Percentiles rank a stretch among this genome's conserved stretches.
Conservation (phyloP, 352 stramenopile species). For the Phytophthora melonis region DNA sequence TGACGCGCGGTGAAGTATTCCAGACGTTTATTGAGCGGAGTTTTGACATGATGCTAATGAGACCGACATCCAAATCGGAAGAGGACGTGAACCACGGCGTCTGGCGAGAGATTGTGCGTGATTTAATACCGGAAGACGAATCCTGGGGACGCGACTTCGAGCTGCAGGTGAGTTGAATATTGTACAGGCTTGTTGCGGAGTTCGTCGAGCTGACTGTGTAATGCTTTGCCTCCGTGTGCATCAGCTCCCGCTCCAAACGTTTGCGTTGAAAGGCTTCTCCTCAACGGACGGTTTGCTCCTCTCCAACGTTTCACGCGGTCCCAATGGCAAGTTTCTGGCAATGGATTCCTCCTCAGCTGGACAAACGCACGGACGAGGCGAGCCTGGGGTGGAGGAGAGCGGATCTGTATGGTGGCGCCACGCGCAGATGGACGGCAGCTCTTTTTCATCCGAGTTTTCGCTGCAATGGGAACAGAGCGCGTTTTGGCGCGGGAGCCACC, state of each 20-base stretch:
- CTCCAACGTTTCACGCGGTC: slow-evolving; percentile 32
- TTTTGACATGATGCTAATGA: slow-evolving; percentile 59
- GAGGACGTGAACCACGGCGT: slow-evolving; percentile 73
- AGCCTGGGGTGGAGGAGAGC: slow-evolving; percentile 26
- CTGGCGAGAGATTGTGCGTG: slow-evolving; percentile 62
- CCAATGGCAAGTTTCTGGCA: slow-evolving; percentile 44
- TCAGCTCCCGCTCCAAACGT: slow-evolving; percentile 69
- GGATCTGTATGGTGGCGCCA: slow-evolving; percentile 63
- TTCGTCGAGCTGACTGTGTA: neutral
- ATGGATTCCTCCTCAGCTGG: slow-evolving; percentile 9
- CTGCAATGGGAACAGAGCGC: slow-evolving; percentile 43
- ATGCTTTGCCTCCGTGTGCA: slow-evolving; percentile 3
- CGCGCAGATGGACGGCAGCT: slow-evolving; percentile 44
- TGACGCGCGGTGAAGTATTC: slow-evolving; percentile 76
- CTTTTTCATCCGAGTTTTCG: slow-evolving; percentile 55
- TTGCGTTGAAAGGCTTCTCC: slow-evolving; percentile 56
- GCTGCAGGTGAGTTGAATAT: slow-evolving; percentile 44
- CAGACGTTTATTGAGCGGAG: slow-evolving; percentile 78
- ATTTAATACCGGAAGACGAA: slow-evolving; percentile 61
- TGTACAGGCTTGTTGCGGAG: neutral
- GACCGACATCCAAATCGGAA: slow-evolving; percentile 60
- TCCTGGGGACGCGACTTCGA: slow-evolving; percentile 49
- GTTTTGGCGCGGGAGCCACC: slow-evolving; percentile 29
- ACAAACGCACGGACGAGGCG: neutral
- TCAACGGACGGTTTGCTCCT: slow-evolving; percentile 42